A percentile compares a stretch with the other conserved stretches of the same genome.
These are phyloP conservation scores for Boletus fagicola DNA, from an alignment of 768 basidiomycete genomes.

Conservation along the genomic window DNA sequence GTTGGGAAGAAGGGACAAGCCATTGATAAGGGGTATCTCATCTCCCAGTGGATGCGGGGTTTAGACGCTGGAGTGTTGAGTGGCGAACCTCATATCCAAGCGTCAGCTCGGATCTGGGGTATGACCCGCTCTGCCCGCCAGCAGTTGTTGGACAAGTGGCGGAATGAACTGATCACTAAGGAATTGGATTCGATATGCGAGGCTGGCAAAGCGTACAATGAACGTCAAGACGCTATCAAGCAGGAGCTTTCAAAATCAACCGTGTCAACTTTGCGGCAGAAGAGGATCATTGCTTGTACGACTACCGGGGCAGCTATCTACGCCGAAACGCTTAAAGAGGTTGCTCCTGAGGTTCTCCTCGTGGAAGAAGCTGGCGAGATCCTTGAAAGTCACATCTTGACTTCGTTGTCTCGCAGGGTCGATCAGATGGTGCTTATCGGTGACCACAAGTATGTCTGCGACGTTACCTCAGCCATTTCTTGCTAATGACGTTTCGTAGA, in stretches of 20 bases:
- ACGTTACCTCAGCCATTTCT: neutral
- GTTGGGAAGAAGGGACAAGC: constrained; percentile 44
- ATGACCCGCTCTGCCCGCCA: constrained; percentile 33
- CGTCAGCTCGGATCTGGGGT: constrained; percentile 38
- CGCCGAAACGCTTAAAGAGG: constrained; percentile 25
- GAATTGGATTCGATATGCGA: constrained; percentile 31
- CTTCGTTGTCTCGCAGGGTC: constrained; percentile 46
- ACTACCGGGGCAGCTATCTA: constrained; percentile 70
- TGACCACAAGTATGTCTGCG: constrained; percentile 56
- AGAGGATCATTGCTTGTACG: constrained; percentile 65
- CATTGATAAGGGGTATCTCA: constrained; percentile 41
- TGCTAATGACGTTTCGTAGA: constrained; percentile 31
- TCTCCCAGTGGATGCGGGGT: constrained; percentile 47
- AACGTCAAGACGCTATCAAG: constrained; percentile 31
- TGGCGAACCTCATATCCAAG: constrained; percentile 23
- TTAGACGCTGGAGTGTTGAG: constrained; percentile 44
- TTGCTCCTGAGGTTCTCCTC: constrained; percentile 49
- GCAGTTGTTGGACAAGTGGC: constrained; percentile 34
- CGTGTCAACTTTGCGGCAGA: constrained; percentile 36
- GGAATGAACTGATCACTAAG: constrained; percentile 32
- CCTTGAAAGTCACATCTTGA: constrained; percentile 62
- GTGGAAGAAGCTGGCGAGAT: constrained; percentile 41
- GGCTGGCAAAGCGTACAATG: constrained; percentile 37
- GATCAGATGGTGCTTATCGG: constrained; percentile 57
- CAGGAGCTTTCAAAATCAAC: constrained; percentile 35